Percentiles rank a stretch among this genome's conserved stretches.
Evolutionary conservation across 306 rosid species (phyloP).

Genomic region (Rosa persica): DNA sequence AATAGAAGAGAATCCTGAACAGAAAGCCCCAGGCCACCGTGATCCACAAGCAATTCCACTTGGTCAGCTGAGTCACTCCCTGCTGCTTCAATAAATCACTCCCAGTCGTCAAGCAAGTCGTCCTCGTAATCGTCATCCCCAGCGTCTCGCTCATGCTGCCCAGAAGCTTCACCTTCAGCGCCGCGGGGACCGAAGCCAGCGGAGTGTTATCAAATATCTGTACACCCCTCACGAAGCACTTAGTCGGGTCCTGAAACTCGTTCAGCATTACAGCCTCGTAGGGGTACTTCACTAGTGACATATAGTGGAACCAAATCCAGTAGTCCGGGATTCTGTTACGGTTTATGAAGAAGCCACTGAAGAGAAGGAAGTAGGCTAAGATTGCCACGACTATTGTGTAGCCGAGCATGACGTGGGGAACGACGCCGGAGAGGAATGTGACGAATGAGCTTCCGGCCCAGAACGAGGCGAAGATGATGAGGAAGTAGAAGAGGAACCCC

Average conservation of each 20-base stretch:
- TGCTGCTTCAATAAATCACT: slow-evolving; percentile 62
- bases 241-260: slow-evolving; percentile 53
- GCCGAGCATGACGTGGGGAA: slow-evolving; percentile 92
- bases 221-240: slow-evolving; percentile 73
- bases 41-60: slow-evolving; percentile 80
- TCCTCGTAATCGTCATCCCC: slow-evolving; percentile 53
- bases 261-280: slow-evolving; percentile 80
- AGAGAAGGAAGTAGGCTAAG: slow-evolving; percentile 77
- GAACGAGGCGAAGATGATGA: slow-evolving; percentile 64
- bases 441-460: slow-evolving; percentile 98
- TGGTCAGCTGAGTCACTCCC: slow-evolving; percentile 67
- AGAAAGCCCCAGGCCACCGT: slow-evolving; percentile 95
- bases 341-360: slow-evolving; percentile 92
- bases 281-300: slow-evolving; percentile 81
- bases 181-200: slow-evolving; percentile 40
- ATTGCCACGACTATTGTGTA: slow-evolving; percentile 87
- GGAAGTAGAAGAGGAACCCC: slow-evolving; percentile 66
- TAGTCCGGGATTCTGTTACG: slow-evolving; percentile 72
- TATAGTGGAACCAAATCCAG: slow-evolving; percentile 96
- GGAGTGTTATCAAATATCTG: slow-evolving; percentile 89
- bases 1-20: slow-evolving; percentile 83
- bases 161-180: slow-evolving; percentile 58
- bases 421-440: slow-evolving; percentile 81
- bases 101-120: slow-evolving; percentile 87
- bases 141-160: slow-evolving; percentile 58